These are phyloP conservation scores for Aurifilum marmelostoma DNA, from an alignment of 2,329 filamentous ascomycete genomes.

Conservation along the genomic window DNA sequence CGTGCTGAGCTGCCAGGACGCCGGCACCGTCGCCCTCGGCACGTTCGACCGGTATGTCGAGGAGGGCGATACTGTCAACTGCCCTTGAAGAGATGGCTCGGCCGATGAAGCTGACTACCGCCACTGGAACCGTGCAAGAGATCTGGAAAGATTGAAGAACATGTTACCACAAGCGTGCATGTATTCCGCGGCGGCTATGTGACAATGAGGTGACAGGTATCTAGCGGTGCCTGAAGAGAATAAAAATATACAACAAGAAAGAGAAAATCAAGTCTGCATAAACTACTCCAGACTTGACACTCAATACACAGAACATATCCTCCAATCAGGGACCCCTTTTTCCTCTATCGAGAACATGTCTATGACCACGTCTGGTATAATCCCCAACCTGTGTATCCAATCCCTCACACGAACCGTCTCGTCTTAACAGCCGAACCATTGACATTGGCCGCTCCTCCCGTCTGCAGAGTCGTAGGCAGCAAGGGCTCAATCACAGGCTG, in stretches of 20 bases:
- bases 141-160: neutral
- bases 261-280: neutral
- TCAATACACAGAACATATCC: neutral
- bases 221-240: neutral
- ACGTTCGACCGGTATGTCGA: constrained; percentile 4
- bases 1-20: constrained; percentile 8
- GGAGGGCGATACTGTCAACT: neutral
- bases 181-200: neutral
- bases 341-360: neutral
- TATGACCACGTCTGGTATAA: neutral
- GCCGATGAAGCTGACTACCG: neutral
- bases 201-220: neutral
- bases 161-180: neutral
- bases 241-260: too few species aligned
- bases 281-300: neutral
- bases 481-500: constrained; percentile 47
- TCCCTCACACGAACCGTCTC: constrained; percentile 1
- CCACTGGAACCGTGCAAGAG: neutral
- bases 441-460: constrained; percentile 40
- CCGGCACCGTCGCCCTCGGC: neutral
- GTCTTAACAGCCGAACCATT: constrained; percentile 22
- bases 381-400: neutral
- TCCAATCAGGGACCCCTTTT: neutral
- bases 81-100: neutral
- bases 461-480: constrained; percentile 46